Conservation (phyloP, 1,139 yeast genomes). For the Yamadazyma buinensis region DNA sequence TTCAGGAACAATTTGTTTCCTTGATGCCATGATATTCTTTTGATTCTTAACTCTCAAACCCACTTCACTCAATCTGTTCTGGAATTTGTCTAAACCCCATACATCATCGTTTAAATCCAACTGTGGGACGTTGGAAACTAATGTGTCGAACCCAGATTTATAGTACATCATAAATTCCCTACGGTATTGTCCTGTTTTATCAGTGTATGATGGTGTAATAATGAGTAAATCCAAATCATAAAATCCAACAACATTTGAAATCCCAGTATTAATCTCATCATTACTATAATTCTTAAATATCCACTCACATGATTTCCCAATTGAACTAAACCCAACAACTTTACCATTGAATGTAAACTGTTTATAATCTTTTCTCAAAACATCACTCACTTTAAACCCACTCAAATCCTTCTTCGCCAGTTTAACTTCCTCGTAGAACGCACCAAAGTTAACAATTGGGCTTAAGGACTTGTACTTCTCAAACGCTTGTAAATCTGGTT, state of each 20-base stretch:
- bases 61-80: conserved; percentile 19
- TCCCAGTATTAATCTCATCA: conserved; percentile 34
- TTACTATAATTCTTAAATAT: conserved; percentile 30
- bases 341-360: conserved; percentile 51
- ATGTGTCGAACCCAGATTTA: conserved; percentile 5
- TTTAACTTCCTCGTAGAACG: conserved; percentile 40
- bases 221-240: conserved; percentile 50
- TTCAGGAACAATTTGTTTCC: conserved; percentile 84
- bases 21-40: conserved; percentile 55
- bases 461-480: conserved; percentile 10
- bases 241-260: conserved; percentile 31
- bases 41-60: conserved; percentile 47
- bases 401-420: conserved; percentile 58
- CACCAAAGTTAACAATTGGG: not conserved
- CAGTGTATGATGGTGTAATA: conserved; percentile 60
- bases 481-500: conserved; percentile 48
- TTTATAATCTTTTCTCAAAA: conserved; percentile 81
- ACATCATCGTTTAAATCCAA: conserved; percentile 20
- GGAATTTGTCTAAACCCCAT: conserved; percentile 10
- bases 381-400: conserved; percentile 56
- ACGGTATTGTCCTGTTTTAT: conserved; percentile 34
- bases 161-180: conserved; percentile 47
- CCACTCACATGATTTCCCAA: conserved; percentile 66
- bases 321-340: conserved; percentile 70
- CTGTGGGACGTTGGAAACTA: not conserved